Evolutionary conservation across 176 grass and related monocot species (phyloP).

Genomic region (Carex littledalei): DNA sequence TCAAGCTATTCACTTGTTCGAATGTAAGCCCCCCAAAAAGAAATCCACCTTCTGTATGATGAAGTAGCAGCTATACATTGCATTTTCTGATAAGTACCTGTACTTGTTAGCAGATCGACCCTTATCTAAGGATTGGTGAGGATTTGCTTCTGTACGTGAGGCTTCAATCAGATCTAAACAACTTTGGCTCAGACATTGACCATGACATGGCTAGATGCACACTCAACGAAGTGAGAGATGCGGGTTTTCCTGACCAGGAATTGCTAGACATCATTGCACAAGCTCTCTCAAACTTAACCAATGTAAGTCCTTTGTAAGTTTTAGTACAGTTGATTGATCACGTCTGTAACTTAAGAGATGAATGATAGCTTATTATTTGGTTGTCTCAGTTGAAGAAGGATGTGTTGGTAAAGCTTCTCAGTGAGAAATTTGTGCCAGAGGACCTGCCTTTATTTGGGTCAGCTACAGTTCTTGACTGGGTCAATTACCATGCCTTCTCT

Average conservation of each 20-base stretch:
- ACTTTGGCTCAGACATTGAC: slow-evolving; percentile 67
- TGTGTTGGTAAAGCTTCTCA: slow-evolving; percentile 43
- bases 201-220: slow-evolving; percentile 53
- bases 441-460: slow-evolving; percentile 82
- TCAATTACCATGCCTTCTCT: slow-evolving; percentile 53
- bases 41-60: background rate
- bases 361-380: slow-evolving; percentile 22
- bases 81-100: background rate
- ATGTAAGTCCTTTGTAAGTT: slow-evolving; percentile 72
- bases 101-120: slow-evolving; percentile 62
- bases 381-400: slow-evolving; percentile 59
- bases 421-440: slow-evolving; percentile 74
- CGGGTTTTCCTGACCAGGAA: slow-evolving; percentile 39
- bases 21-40: slow-evolving; percentile 43
- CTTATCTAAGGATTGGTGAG: slow-evolving; percentile 83
- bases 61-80: background rate
- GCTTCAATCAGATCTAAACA: slow-evolving; percentile 68
- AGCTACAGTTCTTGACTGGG: slow-evolving; percentile 65
- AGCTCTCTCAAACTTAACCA: slow-evolving; percentile 47
- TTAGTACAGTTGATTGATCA: background rate
- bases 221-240: slow-evolving; percentile 52
- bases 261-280: slow-evolving; percentile 56
- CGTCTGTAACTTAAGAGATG: slow-evolving; percentile 7
- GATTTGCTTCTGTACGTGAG: slow-evolving; percentile 83
- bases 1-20: slow-evolving; percentile 44